Conservation (phyloP, 1,139 yeast genomes). For the Lodderomyces elongisporus region DNA sequence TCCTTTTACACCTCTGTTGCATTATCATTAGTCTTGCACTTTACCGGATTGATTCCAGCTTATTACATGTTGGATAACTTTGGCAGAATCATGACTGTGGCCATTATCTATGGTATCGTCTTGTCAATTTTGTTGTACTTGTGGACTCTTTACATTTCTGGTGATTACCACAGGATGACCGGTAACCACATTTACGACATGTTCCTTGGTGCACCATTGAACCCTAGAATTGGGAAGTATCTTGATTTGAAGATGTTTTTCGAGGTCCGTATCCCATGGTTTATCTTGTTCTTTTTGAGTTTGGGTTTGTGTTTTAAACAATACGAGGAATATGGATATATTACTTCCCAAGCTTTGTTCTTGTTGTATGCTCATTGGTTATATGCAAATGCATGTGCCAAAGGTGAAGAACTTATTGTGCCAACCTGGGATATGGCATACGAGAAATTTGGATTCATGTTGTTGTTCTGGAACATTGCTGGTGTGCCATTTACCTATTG, state of each 20-base stretch:
- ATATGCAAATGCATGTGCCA: conserved; percentile 94
- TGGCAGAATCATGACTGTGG: conserved; percentile 90
- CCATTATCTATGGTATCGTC: conserved; percentile 70
- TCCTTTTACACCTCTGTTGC: conserved; percentile 68
- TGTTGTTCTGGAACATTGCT: conserved; percentile 97
- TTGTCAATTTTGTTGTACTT: conserved; percentile 61
- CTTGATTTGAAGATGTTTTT: conserved; percentile 91
- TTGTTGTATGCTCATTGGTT: conserved; percentile 84
- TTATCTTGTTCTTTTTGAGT: conserved; percentile 73
- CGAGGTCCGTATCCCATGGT: conserved; percentile 97
- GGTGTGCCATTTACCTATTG: conserved; percentile 98
- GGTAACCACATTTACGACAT: conserved; percentile 87
- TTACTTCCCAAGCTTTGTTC: conserved; percentile 70
- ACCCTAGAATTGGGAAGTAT: conserved; percentile 88
- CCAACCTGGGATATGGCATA: conserved; percentile 99
- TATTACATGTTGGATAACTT: conserved; percentile 73
- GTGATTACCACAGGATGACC: conserved; percentile 82
- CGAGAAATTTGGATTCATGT: conserved; percentile 97
- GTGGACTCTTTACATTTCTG: conserved; percentile 59
- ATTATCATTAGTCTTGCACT: conserved; percentile 58
- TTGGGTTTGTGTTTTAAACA: conserved; percentile 74
- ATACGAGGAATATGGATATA: conserved; percentile 73
- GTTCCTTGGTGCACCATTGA: conserved; percentile 96
- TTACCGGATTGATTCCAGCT: conserved; percentile 66
- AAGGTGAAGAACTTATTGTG: conserved; percentile 94